A percentile compares a stretch with the other conserved stretches of the same genome.
Evolutionary conservation across 2,329 filamentous ascomycete species (phyloP).

Genomic region (Chaetomium strumarium): DNA sequence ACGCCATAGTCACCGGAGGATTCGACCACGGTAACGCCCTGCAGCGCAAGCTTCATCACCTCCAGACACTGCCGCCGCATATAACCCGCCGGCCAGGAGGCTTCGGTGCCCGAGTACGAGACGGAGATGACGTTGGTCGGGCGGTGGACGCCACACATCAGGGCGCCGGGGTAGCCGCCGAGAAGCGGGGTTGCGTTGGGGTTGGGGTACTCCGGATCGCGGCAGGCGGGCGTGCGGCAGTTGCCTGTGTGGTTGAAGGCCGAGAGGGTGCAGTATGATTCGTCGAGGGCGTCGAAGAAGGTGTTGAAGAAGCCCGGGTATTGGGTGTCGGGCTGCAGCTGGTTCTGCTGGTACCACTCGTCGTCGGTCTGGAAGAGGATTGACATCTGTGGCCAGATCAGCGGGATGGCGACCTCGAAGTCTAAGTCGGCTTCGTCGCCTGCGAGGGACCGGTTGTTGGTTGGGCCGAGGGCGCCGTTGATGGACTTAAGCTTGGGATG

Average conservation of each 20-base stretch:
- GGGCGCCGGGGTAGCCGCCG: constrained; percentile 43
- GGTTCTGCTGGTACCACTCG: constrained; percentile 26
- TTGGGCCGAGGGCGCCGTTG: constrained; percentile 18
- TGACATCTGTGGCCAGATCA: constrained; percentile 45
- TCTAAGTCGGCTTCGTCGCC: constrained; percentile 36
- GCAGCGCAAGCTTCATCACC: constrained; percentile 48
- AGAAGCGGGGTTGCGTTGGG: constrained; percentile 8
- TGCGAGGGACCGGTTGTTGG: constrained; percentile 5
- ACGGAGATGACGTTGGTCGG: constrained; percentile 53
- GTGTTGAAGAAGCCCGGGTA: constrained; percentile 30
- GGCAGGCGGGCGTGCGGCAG: constrained; percentile 13
- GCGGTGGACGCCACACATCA: constrained; percentile 34
- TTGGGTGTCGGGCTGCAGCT: constrained; percentile 17
- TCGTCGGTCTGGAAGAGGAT: constrained; percentile 29
- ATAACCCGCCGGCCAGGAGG: constrained; percentile 47
- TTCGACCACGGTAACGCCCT: constrained; percentile 43
- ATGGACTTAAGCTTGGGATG: constrained; percentile 23
- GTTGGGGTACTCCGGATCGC: constrained; percentile 22
- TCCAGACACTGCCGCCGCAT: constrained; percentile 46
- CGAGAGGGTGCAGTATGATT: constrained; percentile 19
- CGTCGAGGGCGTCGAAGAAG: constrained; percentile 22
- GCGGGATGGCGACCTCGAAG: constrained; percentile 41
- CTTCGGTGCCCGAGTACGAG: constrained; percentile 51
- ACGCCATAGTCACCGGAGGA: constrained; percentile 45
- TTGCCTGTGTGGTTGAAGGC: constrained; percentile 19